Percentiles rank a stretch among this genome's conserved stretches.
These are phyloP conservation scores for Trichoderma citrinoviride DNA, from an alignment of 2,329 filamentous ascomycete species.

Conservation along the genomic window DNA sequence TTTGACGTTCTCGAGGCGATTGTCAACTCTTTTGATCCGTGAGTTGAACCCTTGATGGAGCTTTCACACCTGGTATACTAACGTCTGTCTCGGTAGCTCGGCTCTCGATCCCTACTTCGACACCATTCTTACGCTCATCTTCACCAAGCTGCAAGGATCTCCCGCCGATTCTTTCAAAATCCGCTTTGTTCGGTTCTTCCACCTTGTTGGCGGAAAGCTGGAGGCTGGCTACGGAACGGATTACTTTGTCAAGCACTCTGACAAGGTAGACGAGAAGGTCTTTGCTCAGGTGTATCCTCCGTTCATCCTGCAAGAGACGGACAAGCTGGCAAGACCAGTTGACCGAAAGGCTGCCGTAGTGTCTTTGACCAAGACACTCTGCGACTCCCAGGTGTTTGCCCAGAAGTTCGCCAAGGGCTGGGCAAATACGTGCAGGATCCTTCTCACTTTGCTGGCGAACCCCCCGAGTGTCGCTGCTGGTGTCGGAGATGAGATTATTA, in stretches of 20 bases:
- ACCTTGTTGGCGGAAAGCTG: slow-evolving; percentile 76
- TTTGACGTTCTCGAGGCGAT: slow-evolving; percentile 89
- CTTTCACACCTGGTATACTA: neutral
- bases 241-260: slow-evolving; percentile 83
- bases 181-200: slow-evolving; percentile 91
- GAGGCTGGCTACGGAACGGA: slow-evolving; percentile 86
- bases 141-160: slow-evolving; percentile 69
- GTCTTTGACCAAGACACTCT: slow-evolving; percentile 87
- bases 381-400: slow-evolving; percentile 81
- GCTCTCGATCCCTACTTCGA: slow-evolving; percentile 73
- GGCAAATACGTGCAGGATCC: slow-evolving; percentile 83
- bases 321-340: slow-evolving; percentile 79
- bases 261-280: slow-evolving; percentile 73
- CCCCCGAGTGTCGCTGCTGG: slow-evolving; percentile 67
- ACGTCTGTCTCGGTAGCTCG: slow-evolving; percentile 40
- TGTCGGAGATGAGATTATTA: slow-evolving; percentile 70
- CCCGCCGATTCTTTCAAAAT: slow-evolving; percentile 76
- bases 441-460: slow-evolving; percentile 86
- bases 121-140: slow-evolving; percentile 76
- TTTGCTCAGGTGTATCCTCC: slow-evolving; percentile 83
- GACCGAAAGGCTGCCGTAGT: slow-evolving; percentile 94
- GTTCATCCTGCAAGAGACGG: slow-evolving; percentile 84
- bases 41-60: slow-evolving; percentile 36
- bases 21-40: slow-evolving; percentile 69
- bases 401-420: slow-evolving; percentile 83